Evolutionary conservation across 192 early-diverging fungal species (phyloP), one percentile per base, ranked within the genome.

Genomic region (Podila clonocystis): DNA sequence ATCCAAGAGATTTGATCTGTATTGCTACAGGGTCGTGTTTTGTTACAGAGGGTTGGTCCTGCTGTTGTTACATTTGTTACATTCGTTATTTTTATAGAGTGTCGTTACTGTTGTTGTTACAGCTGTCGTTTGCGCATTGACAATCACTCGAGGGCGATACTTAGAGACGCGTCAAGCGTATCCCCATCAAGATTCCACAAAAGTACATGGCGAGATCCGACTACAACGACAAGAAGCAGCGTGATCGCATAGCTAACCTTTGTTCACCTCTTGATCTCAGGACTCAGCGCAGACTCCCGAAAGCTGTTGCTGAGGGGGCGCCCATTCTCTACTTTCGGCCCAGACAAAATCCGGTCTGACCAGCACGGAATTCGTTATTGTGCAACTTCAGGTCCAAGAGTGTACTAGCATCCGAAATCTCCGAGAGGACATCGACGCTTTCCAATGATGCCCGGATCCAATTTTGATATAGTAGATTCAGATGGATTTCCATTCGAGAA

Each of bases 401-500:
- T 29, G 26, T 12, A 38, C 5, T 55, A 41, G 52, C 70, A 73
- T 68, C 31, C 30, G 9, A 48, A 65, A 82, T 50, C 0, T 36
- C 70, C 22, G 67, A 57, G 49, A 75, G 67, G 57, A 34, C 38
- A 60, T 70, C 50, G 62, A 58, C 67, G 57, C 64, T 68, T 67
- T 63, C 9, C 70, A 36, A 34, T 19, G 34, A 63, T 24, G 74
- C 55, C 68, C 82, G 17, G 74, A 75, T 49, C 62, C 58, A 75
- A 80, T 68, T 20, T 68, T 52, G 29, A 84, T 60, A 60, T 67
- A 67, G 68, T 75, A 58, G 65, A 75, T 80, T 73, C 45, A 68
- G 50, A 80, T 61, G 38, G 50, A 63, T 60, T 68, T 75, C 75
- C 67, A 79, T 66, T 79, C 75, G 34, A 72, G 71, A 67, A 80